Evolutionary conservation across 1,284 basidiomycete species (phyloP).

Genomic region (Pholiota adiposa): DNA sequence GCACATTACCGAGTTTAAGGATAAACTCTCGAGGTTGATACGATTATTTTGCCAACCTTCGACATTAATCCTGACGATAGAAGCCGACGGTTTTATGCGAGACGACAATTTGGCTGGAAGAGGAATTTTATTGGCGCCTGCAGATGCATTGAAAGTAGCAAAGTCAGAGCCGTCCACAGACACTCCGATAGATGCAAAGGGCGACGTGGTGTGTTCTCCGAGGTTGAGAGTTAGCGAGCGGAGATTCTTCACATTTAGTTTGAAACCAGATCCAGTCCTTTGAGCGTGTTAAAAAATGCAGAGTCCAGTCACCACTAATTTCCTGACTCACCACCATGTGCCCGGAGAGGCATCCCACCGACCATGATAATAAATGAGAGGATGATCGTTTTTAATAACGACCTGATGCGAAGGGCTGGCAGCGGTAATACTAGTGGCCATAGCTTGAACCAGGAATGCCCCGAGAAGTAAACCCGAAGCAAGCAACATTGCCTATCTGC

Average conservation of each 20-base stretch:
- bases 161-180: constrained; percentile 54
- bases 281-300: not conserved
- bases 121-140: constrained; percentile 50
- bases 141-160: constrained; percentile 50
- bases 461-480: not conserved
- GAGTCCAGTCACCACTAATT: not conserved
- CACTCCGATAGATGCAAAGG: constrained; percentile 48
- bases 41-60: constrained; percentile 65
- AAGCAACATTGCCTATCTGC: constrained; percentile 10
- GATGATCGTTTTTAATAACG: constrained; percentile 29
- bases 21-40: constrained; percentile 52
- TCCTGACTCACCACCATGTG: constrained; percentile 38
- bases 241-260: constrained; percentile 50
- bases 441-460: not conserved
- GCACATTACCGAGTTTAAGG: constrained; percentile 44
- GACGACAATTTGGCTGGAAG: constrained; percentile 24
- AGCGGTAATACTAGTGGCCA: constrained; percentile 5
- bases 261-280: constrained; percentile 62
- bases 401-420: constrained; percentile 8
- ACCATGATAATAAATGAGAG: constrained; percentile 38
- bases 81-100: constrained; percentile 15
- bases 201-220: constrained; percentile 52
- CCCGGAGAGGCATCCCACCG: constrained; percentile 40
- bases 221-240: constrained; percentile 49
- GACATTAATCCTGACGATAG: constrained; percentile 52